Evolutionary conservation across 495 filamentous ascomycete species (phyloP), one percentile per base, ranked within the genome.

Genomic region (Neurospora sp.): DNA sequence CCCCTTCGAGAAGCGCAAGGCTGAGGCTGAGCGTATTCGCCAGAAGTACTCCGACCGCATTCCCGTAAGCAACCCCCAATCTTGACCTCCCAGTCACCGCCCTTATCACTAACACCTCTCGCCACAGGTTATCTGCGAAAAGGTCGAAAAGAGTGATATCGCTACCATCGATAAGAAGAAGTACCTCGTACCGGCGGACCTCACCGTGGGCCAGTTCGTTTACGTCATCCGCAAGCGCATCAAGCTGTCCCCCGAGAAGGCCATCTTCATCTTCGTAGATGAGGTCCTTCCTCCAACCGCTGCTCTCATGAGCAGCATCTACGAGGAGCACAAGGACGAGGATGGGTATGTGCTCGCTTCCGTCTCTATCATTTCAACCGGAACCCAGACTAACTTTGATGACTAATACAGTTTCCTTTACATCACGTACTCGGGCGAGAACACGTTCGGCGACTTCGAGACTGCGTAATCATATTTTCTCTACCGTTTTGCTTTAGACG

Each of bases 131-230:
- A 99, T 99, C 84, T 99, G 96, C 87, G 96, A 98, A 83, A 99
- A 99, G 84, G 96, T 98, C 76, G 96, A 99, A 85, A 98, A 98
- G 84, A 94, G 91, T 61, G 96, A 99, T 81, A 99, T 99, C 78
- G 96, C 96, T 48, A 99, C 96, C 73, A 99, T 99, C 88, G 96
- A 99, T 87, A 99, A 99, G 91, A 99, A 99, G 90, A 99, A 99
- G 86, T 99, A 99, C 80, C 89, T 99, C 9, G 96, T 99, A 20
- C 96, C 96, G 1, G 93, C 96, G 73, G 96, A 99, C 81, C 90
- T 99, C 76, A 99, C 96, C 71, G 96, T 99, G 48, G 96, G 96
- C 77, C 96, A 99, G 91, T 99, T 99, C 82, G 96, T 99, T 85
- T 99, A 99, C 82, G 96, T 99, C 69, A 99, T 99, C 84, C 94